Base-by-base conservation (phyloP, 805 yeast species). In the Teunomyces atbi region DNA sequence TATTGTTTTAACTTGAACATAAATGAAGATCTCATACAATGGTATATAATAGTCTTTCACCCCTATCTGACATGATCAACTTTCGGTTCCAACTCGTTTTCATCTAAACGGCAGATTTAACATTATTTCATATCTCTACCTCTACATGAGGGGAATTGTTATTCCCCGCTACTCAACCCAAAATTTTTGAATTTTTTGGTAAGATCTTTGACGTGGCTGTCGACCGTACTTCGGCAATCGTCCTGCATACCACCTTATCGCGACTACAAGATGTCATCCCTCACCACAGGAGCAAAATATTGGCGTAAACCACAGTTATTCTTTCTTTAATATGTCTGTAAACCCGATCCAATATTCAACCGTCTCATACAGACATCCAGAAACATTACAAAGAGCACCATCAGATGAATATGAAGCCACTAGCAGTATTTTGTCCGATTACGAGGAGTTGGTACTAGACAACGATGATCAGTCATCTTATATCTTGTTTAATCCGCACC, bases 51-150 rank as follows among this genome's bases (percentile, higher is more conserved):
- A 73, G 89, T 86, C 94, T 86, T 86, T 86, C 92, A 88, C 95
- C 88, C 95, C 95, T 86, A 86, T 86, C 95, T 86, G 94, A 86
- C 56, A 36, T 13, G 39, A 36, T 36, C 27, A 20, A 36, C 33
- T 13, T 13, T 10, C 8, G 18, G 5, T 13, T 30, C 18, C 16
- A 30, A 4, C 11, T 13, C 16, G 18, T 3, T 30, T 13, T 13
- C 33, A 30, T 13, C 18, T 30, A 13, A 13, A 2, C 33, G 18
- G n/a, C 16, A 30, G 33, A 30, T 30, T 30, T n/a, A n/a, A n/a
- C 33, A 7, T 30, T 30, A 28, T 33, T 19, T 10, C 11, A 5
- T 20, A 8, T 12, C n/a, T 11, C 10, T 12, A 8, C 12, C 37
- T 34, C 7, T 16, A 4, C 12, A 6, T 34, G 37, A 34, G 26